Conservation (phyloP, 2,329 filamentous ascomycete genomes). For the Ophiobolus disseminans region DNA sequence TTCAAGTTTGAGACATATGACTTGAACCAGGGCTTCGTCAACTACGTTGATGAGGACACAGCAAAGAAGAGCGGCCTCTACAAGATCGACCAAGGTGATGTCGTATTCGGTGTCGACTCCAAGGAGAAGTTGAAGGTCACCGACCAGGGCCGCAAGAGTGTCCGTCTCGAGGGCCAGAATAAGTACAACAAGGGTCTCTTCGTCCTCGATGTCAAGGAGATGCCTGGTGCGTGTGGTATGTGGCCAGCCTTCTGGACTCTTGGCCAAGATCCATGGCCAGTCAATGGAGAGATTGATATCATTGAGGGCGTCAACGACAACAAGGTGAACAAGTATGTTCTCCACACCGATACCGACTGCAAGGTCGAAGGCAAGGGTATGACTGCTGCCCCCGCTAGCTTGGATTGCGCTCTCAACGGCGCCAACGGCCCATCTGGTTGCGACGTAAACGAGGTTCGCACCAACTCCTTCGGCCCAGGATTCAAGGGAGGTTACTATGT, state of each 20-base stretch:
- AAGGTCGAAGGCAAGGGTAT: conserved; percentile 25
- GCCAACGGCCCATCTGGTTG: conserved; percentile 45
- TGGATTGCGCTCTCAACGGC: conserved; percentile 28
- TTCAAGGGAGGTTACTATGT: conserved; percentile 61
- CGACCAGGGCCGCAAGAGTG: conserved; percentile 34
- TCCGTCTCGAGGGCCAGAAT: conserved; percentile 38
- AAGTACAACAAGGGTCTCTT: conserved; percentile 42
- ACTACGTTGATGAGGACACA: conserved; percentile 19
- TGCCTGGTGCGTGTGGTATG: conserved; percentile 41
- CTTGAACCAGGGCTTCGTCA: conserved; percentile 36
- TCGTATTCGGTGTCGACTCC: conserved; percentile 54
- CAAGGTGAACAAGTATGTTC: conserved; percentile 29
- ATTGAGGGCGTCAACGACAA: conserved; percentile 44
- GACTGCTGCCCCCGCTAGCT: conserved; percentile 11
- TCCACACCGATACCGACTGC: conserved; percentile 39
- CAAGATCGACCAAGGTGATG: conserved; percentile 14
- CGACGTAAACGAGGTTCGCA: conserved; percentile 48
- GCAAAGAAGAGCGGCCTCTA: conserved; percentile 8
- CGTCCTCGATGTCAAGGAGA: conserved; percentile 40
- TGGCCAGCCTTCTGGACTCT: conserved; percentile 46
- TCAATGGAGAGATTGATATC: conserved; percentile 38
- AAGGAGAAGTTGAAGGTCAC: conserved; percentile 27
- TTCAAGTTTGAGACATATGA: conserved; percentile 36
- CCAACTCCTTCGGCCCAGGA: conserved; percentile 54
- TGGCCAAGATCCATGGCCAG: conserved; percentile 38